Evolutionary conservation across 2,329 filamentous ascomycete genomes (phyloP), one percentile per base, ranked within the genome.

Genomic region (Pestalotiopsis sp.): DNA sequence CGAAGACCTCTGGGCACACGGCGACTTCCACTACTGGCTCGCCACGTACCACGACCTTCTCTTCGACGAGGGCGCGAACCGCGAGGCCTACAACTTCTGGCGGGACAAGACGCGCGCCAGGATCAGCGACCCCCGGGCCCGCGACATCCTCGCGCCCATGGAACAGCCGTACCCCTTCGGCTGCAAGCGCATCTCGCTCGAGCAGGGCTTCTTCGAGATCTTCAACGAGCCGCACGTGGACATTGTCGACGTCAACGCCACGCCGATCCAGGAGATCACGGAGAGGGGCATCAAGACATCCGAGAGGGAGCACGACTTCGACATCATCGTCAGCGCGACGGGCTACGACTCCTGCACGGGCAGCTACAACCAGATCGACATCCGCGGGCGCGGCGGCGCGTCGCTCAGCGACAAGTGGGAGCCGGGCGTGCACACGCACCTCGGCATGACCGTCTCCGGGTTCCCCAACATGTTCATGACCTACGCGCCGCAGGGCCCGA

Each of bases 21-120:
- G 86, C 1, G 87, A 86, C 0, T 88, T 89, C 76, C 77, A 78
- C 2, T 86, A 81, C 75, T 87, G 86, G 85, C 79, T 89, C 1
- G 79, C 79, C 0, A 77, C 81, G 1, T 90, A 88, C 77, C 83
- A 83, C 63, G 88, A 90, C 68, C 81, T 82, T 64, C 71, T 88
- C 3, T 74, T 76, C 17, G 77, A 82, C 20, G 57, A 75, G 0
- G 78, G 83, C 13, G 84, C 84, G 2, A 90, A 89, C 73, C 75
- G 80, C 20, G 80, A 82, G 64, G 79, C 82, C 0, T 89, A 88
- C 72, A 77, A 83, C 2, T 89, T 88, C 73, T 88, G 86, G 84
- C 79, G 79, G 2, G 79, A 80, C 67, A 87, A 86, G 74, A 82
- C 82, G 0, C 80, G 85, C 0, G 77, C 76, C 12, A 81, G 86